phyloP scores from a whole-genome alignment of 345 rosid genomes.

The Barbarea vulgaris region DNA sequence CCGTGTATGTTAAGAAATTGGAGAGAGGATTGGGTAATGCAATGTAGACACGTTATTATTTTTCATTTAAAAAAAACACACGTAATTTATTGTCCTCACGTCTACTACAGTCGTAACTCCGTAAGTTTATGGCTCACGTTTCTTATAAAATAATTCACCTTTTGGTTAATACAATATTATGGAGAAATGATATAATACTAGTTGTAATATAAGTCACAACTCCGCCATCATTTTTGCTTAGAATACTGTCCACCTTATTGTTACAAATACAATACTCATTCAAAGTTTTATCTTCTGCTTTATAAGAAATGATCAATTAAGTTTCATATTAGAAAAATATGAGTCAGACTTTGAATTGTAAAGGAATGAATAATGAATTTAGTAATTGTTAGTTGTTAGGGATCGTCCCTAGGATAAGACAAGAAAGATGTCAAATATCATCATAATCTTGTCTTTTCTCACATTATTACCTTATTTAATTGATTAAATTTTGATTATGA shows the following conservation, averaged over 20 bases:
- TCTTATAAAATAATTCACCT: neutral
- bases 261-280: neutral
- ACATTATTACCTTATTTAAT: neutral
- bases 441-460: slow-evolving; percentile 1
- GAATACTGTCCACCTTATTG: neutral
- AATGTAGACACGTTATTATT: slow-evolving; percentile 20
- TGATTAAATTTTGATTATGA: neutral
- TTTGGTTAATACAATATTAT: neutral
- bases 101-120: slow-evolving; percentile 10
- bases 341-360: neutral
- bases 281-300: neutral
- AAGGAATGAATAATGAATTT: neutral
- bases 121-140: slow-evolving; percentile 26
- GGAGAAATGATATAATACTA: neutral
- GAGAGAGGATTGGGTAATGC: neutral
- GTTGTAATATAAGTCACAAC: slow-evolving; percentile 3
- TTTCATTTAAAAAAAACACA: neutral
- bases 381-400: neutral
- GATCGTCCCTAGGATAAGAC: neutral
- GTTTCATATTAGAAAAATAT: neutral
- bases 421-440: neutral
- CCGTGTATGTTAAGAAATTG: neutral
- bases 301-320: neutral
- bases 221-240: neutral
- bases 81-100: slow-evolving; percentile 33